Base-by-base conservation (phyloP, 768 basidiomycete genomes). In the Tulasnella sp. region DNA sequence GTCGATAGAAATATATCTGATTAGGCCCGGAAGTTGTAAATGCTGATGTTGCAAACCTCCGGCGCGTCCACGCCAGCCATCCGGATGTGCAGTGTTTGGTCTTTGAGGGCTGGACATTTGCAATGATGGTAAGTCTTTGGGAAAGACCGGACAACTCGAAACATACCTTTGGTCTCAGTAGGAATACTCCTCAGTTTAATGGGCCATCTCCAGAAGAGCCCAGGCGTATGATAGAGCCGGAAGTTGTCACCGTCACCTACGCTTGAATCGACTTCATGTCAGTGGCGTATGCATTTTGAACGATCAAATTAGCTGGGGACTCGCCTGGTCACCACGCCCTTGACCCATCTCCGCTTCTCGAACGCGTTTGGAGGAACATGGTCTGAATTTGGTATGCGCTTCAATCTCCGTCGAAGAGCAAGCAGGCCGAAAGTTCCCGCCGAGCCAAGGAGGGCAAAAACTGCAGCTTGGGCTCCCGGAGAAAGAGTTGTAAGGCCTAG, bases 1-100 rank as follows among this genome's bases (percentile, higher is more conserved):
- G 45, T 25, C 69, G 68, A 73, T 81, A 45, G 31, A 3, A 15
- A 7, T 45, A n/a, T 15, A 12, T 72, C 12, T 34, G 72, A 25
- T 15, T 54, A 0, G 5, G 22, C 11, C 12, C 7, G 22, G n/a
- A 72, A 9, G 9, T 25, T 25, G 58, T 0, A 0, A 0, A 5
- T 25, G 25, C 22, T 29, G 5, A 0, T 71, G 31, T 38, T 6
- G 31, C 76, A 7, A 9, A 92, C 94, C 86, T 99, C 96, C 0
- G 96, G 96, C 0, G 96, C 96, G 81, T 99, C 96, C 5, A 95
- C 89, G 0, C 94, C 96, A 17, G 93, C 93, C 37, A 99, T 88
- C 17, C 96, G 89, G 37, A 99, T 89, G 80, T 93, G 91, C 22
- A 98, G 85, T 1, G 96, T 97, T 79, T 94, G 84, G 78, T 91